Evolutionary conservation across 306 rosid genomes (phyloP).

Genomic region (Lathyrus oleraceus): DNA sequence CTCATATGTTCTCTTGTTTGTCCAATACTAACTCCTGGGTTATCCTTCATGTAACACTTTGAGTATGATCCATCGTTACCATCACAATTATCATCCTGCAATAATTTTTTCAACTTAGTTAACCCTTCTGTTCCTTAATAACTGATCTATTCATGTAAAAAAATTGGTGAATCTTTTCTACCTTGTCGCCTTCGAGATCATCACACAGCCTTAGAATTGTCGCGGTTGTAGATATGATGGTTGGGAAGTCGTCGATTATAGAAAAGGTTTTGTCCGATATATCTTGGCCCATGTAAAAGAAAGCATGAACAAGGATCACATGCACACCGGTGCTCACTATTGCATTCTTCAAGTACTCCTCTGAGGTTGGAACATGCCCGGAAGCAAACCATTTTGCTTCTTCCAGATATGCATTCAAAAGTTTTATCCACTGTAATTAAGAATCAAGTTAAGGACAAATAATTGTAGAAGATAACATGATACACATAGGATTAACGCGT

Average conservation of each 20-base stretch:
- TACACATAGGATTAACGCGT: no score
- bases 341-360: slow-evolving; percentile 55
- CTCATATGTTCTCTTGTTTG: slow-evolving; percentile 29
- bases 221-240: slow-evolving; percentile 13
- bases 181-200: slow-evolving; percentile 45
- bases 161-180: background rate
- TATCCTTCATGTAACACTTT: slow-evolving; percentile 45
- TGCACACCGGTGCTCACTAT: slow-evolving; percentile 56
- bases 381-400: slow-evolving; percentile 58
- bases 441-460: no score
- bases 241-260: slow-evolving; percentile 39
- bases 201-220: slow-evolving; percentile 47
- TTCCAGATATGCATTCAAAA: slow-evolving; percentile 50
- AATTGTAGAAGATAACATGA: no score
- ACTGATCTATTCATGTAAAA: no score
- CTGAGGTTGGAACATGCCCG: slow-evolving; percentile 43
- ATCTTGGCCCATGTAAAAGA: slow-evolving; percentile 46
- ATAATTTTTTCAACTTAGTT: background rate
- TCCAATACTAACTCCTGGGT: slow-evolving; percentile 33
- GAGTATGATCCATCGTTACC: slow-evolving; percentile 61
- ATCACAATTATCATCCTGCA: slow-evolving; percentile 36
- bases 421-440: slow-evolving; percentile 50
- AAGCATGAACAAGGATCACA: slow-evolving; percentile 43
- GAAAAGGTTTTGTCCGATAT: slow-evolving; percentile 29
- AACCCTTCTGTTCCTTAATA: no score